These are phyloP conservation scores for Chrysanthemum seticuspe DNA, from an alignment of 129 eudicot genomes.

Conservation along the genomic window DNA sequence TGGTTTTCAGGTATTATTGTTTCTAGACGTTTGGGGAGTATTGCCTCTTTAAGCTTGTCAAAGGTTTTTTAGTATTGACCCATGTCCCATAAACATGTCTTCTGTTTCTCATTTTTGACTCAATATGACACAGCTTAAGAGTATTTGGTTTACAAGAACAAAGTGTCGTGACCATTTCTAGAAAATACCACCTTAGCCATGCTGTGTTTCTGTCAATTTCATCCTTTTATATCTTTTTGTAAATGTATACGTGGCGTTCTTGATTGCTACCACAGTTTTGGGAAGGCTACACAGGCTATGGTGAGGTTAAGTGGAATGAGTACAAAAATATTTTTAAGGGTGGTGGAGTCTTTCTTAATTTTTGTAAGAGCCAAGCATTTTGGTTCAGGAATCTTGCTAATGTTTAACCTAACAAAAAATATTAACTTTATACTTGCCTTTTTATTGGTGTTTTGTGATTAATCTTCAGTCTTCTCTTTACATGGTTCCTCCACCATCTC, in stretches of 20 bases:
- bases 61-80: no score
- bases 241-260: neutral
- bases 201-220: neutral
- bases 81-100: no score
- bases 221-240: neutral
- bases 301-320: conserved; percentile 4
- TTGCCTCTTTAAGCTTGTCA: no score
- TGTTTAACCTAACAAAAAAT: neutral
- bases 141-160: no score
- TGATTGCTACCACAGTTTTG: neutral
- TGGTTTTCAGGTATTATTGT: no score
- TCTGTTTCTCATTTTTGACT: no score
- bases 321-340: neutral
- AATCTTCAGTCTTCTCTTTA: conserved; percentile 5
- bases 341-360: neutral
- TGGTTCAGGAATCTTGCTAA: neutral
- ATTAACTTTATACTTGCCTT: conserved; percentile 8
- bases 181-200: no score
- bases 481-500: neutral
- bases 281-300: conserved; percentile 11
- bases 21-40: no score
- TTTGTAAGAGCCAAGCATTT: neutral
- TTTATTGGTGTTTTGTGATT: neutral
- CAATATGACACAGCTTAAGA: no score
- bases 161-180: no score